Base-by-base conservation (phyloP, 495 filamentous ascomycete genomes). In the Ramalina peruviana region DNA sequence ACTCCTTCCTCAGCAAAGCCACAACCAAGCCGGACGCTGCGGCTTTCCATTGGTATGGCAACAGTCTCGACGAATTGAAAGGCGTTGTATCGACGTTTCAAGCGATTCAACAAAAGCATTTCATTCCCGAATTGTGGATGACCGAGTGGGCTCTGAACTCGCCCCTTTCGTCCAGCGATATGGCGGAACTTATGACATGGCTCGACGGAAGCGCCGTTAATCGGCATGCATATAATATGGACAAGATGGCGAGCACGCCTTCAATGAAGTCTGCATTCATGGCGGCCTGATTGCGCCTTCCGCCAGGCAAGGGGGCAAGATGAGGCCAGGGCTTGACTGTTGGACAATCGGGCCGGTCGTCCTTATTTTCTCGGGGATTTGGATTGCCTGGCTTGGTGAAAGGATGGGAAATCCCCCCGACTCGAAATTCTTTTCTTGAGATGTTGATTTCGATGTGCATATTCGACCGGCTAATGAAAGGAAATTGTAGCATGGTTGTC, bases 171-270 rank as follows among this genome's bases (percentile, higher is more conserved):
- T 65, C 71, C 12, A 58, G 60, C 17, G 48, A 61, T 36, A 64
- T 74, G 17, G 51, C 61, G 41, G 59, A 70, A 3, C 74, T 84
- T 40, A 57, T 85, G n/a, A 64, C 75, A 15, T 80, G 73, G 66
- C 59, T 95, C 51, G 87, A 94, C 58, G 60, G 52, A 46, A 70
- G 80, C 52, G 30, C 67, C 47, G 78, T 93, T 43, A 70, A 80
- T 60, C 72, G 81, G 33, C 93, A 92, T 67, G 67, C 82, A 3
- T 93, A 87, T 75, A 94, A 89, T 71, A 80, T 80, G 73, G 79
- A 57, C 26, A 48, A 37, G 33, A 36, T 48, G 50, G 50, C 23
- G 19, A 47, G 19, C n/a, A 48, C 12, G 52, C 50, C 47, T 36
- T 30, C 36, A 0, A 6, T 48, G n/a, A 50, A 42, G 46, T 42